phyloP scores from a whole-genome alignment of 2,329 filamentous ascomycete species.

The Fusarium graminum region DNA sequence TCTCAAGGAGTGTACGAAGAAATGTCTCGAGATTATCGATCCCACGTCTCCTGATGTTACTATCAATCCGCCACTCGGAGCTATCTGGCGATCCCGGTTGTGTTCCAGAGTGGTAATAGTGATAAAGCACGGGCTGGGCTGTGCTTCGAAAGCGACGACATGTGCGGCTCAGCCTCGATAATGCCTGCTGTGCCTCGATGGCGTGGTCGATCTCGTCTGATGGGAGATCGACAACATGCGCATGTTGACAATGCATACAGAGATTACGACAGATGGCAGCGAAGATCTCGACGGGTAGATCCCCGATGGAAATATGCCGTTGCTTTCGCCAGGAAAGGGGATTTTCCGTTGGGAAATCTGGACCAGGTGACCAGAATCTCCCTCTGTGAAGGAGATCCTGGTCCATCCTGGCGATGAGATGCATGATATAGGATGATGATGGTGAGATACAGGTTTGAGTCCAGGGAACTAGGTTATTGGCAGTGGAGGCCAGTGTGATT shows the following conservation, averaged over 20 bases:
- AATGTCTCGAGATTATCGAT: slow-evolving; percentile 42
- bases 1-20: slow-evolving; percentile 44
- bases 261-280: slow-evolving; percentile 47
- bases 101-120: slow-evolving; percentile 45
- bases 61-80: slow-evolving; percentile 33
- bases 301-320: slow-evolving; percentile 35
- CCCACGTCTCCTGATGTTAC: slow-evolving; percentile 26
- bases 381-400: slow-evolving; percentile 42
- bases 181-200: slow-evolving; percentile 44
- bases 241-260: slow-evolving; percentile 45
- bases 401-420: slow-evolving; percentile 44
- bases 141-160: slow-evolving; percentile 42
- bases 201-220: slow-evolving; percentile 40
- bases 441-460: slow-evolving; percentile 5
- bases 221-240: slow-evolving; percentile 47
- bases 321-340: slow-evolving; percentile 29
- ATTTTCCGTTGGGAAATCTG: slow-evolving; percentile 22
- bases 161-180: slow-evolving; percentile 48
- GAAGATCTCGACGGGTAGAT: slow-evolving; percentile 47
- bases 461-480: slow-evolving; percentile 22
- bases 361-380: slow-evolving; percentile 29
- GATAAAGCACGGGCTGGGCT: slow-evolving; percentile 46
- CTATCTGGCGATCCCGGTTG: slow-evolving; percentile 31
- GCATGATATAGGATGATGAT: slow-evolving; percentile 36
- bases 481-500: neutral